phyloP scores from a whole-genome alignment of 2,329 filamentous ascomycete genomes.

The Epichloe hybrida region DNA sequence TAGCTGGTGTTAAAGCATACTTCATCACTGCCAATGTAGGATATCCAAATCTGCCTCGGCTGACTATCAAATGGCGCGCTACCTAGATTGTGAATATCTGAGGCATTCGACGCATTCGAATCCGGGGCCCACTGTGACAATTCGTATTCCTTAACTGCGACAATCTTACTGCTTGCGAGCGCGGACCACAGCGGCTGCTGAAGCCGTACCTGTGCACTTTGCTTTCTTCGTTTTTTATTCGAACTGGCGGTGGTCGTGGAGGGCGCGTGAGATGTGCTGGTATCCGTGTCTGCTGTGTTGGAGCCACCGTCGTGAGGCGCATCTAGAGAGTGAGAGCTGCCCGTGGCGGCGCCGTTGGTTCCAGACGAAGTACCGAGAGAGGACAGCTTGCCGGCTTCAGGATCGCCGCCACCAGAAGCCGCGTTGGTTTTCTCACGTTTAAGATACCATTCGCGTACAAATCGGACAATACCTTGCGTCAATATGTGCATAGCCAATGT shows the following conservation, averaged over 20 bases:
- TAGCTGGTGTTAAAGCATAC: slow-evolving; percentile 63
- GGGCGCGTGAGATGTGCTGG: slow-evolving; percentile 12
- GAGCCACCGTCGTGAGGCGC: slow-evolving; percentile 25
- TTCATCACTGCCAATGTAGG: slow-evolving; percentile 64
- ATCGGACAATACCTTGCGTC: slow-evolving; percentile 58
- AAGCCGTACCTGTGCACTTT: slow-evolving; percentile 79
- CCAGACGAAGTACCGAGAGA: slow-evolving; percentile 14
- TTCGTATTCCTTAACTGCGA: slow-evolving; percentile 83
- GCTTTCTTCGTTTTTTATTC: slow-evolving; percentile 72
- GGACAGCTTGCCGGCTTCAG: slow-evolving; percentile 45
- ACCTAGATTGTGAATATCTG: slow-evolving; percentile 60
- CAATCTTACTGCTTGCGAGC: slow-evolving; percentile 89
- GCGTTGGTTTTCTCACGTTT: slow-evolving; percentile 43
- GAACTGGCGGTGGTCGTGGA: slow-evolving; percentile 29
- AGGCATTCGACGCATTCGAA: slow-evolving; percentile 59
- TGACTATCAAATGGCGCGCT: slow-evolving; percentile 60
- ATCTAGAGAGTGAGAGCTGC: neutral
- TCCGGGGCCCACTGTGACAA: slow-evolving; percentile 65
- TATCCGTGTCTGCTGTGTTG: slow-evolving; percentile 38
- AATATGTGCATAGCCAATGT: slow-evolving; percentile 62
- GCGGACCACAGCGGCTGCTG: slow-evolving; percentile 91
- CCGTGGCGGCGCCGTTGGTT: slow-evolving; percentile 9
- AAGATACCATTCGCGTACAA: slow-evolving; percentile 56
- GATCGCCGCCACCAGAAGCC: slow-evolving; percentile 38
- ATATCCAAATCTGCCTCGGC: slow-evolving; percentile 66